Evolutionary conservation across 305 asterid species (phyloP).

Genomic region (Solanum hybrid): DNA sequence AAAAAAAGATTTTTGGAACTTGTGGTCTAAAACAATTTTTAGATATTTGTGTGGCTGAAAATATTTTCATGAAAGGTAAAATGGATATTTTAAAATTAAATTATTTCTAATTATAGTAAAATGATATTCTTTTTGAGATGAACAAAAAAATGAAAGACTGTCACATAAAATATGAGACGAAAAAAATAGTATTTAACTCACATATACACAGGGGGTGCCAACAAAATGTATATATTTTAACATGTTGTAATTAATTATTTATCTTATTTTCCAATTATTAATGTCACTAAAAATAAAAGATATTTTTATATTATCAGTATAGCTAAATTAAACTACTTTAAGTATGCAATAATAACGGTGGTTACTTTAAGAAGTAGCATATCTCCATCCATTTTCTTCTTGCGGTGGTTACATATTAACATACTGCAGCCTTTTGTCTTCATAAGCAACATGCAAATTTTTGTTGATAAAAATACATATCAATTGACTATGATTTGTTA

Average conservation of each 20-base stretch:
- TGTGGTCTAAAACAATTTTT: background rate
- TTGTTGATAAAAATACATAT: background rate
- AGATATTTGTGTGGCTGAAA: background rate
- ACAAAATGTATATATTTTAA: background rate
- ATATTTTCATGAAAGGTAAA: too few species aligned
- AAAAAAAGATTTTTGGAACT: too few species aligned
- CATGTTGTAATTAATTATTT: background rate
- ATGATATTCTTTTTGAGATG: too few species aligned
- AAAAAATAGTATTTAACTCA: background rate
- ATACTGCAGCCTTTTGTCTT: background rate
- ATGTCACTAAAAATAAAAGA: background rate
- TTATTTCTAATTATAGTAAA: too few species aligned
- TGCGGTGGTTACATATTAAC: background rate
- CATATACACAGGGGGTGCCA: background rate
- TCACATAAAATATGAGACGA: fast-evolving
- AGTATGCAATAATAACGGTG: background rate
- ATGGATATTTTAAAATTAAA: too few species aligned
- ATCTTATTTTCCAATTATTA: background rate
- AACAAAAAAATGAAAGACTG: fast-evolving
- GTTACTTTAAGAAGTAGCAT: background rate
- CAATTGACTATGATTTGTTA: background rate
- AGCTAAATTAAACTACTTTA: background rate
- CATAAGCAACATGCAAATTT: background rate
- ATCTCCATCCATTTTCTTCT: background rate
- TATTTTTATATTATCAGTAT: background rate